A percentile compares a stretch with the other conserved stretches of the same genome.
Evolutionary conservation across 257 asterid genomes (phyloP).

Genomic region (Leptodermis oblonga): DNA sequence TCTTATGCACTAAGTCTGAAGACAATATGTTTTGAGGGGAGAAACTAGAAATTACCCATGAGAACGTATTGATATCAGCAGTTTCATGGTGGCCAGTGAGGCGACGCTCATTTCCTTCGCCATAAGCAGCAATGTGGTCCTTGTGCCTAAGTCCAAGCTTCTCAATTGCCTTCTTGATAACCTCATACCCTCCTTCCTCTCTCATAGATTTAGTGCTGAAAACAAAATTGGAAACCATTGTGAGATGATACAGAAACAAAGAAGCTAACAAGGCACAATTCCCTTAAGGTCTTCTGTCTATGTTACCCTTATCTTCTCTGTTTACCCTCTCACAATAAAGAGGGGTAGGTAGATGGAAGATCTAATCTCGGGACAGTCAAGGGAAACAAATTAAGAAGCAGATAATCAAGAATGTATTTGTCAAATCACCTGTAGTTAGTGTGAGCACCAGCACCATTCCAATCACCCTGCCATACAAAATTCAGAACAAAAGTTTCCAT

Average conservation of each 20-base stretch:
- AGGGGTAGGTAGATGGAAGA: too few species aligned
- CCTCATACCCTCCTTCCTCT: constrained; percentile 63
- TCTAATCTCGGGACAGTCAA: too few species aligned
- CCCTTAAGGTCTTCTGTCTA: too few species aligned
- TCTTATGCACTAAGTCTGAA: not conserved
- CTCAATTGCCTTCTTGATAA: constrained; percentile 80
- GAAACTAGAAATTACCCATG: constrained; percentile 50
- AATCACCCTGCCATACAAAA: constrained; percentile 56
- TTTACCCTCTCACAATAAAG: too few species aligned
- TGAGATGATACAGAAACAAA: not conserved
- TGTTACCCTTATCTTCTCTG: too few species aligned
- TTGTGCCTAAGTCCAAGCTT: constrained; percentile 72
- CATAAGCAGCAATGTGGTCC: constrained; percentile 93
- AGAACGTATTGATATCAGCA: constrained; percentile 60
- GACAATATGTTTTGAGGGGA: not conserved
- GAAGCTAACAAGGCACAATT: not conserved
- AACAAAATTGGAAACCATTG: not conserved
- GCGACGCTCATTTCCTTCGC: constrained; percentile 93
- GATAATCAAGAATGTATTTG: not conserved
- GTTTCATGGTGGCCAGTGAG: constrained; percentile 94
- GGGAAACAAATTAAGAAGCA: not conserved
- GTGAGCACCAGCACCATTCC: constrained; percentile 99
- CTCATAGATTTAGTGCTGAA: constrained; percentile 90
- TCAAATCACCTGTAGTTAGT: constrained; percentile 63
- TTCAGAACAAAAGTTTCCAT: not conserved